Percentiles rank a stretch among this genome's conserved stretches.
Evolutionary conservation across 2,329 filamentous ascomycete species (phyloP).

Genomic region (Paramyrothecium roridum): DNA sequence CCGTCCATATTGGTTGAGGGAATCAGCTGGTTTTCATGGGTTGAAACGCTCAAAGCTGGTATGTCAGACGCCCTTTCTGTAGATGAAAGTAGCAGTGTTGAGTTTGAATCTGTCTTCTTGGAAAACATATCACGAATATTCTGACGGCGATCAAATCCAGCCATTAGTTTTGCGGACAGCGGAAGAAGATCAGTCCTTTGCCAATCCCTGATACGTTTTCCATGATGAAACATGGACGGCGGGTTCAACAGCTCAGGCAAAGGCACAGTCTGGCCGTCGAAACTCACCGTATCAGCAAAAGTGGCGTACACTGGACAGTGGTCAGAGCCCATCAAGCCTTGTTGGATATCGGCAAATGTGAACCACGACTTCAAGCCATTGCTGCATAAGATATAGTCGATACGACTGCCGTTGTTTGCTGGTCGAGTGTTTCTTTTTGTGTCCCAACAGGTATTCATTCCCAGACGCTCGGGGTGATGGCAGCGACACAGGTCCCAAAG

Average conservation of each 20-base stretch:
- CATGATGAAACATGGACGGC: constrained; percentile 64
- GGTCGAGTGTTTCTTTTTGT: constrained; percentile 93
- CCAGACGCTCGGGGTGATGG: constrained; percentile 73
- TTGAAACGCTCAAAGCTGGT: background rate
- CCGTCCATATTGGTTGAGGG: too few species aligned
- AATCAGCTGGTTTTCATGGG: too few species aligned
- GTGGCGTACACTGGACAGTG: constrained; percentile 90
- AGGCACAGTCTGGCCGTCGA: constrained; percentile 46
- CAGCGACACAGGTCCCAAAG: constrained; percentile 81
- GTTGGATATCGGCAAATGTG: constrained; percentile 78
- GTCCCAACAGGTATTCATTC: constrained; percentile 99
- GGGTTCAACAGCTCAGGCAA: constrained; percentile 78
- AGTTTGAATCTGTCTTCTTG: constrained; percentile 19
- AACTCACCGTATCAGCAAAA: constrained; percentile 60
- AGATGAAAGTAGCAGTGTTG: background rate
- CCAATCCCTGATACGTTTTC: constrained; percentile 65
- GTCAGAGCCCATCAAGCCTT: constrained; percentile 90
- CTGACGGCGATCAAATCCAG: constrained; percentile 80
- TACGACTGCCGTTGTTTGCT: constrained; percentile 86
- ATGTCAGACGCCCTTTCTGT: background rate
- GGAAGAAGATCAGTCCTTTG: constrained; percentile 63
- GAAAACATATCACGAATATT: constrained; percentile 94
- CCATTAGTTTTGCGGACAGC: constrained; percentile 77
- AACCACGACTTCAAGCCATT: constrained; percentile 79
- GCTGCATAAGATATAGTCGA: constrained; percentile 90